Evolutionary conservation across 2,329 filamentous ascomycete species (phyloP), one percentile per base, ranked within the genome.

Genomic region (Byssochlamys sp.): DNA sequence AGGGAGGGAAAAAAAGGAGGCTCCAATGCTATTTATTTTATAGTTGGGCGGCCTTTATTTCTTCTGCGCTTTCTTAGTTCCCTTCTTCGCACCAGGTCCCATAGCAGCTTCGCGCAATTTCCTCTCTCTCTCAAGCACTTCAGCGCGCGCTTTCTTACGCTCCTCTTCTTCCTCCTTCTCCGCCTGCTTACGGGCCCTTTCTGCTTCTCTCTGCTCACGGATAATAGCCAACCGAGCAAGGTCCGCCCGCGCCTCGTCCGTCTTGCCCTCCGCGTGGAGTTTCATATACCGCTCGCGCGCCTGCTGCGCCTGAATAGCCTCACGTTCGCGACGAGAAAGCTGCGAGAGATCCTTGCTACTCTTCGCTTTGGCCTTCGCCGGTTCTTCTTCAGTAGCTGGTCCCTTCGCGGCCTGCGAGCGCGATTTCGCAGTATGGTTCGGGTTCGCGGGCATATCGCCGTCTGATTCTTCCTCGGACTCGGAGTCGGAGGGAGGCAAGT

Each of bases 201-300:
- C 92, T 24, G 87, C 86, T 67, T 89, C 91, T 62, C 94, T 84
- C 77, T 90, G 88, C 80, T 96, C 90, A 53, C 86, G 84, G 64
- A 99, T 90, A 59, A 92, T 71, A 72, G 80, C 85, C 68, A 99
- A 77, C 57, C 94, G 84, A 59, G 90, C 92, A 65, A 97, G 70
- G 75, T 99, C 94, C 4, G 89, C 87, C 72, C 90, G 88, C 53
- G 92, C 91, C 80, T 96, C 89, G 60, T 99, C 94, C 51, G 94
- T 97, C 84, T 97, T 97, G 68, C 92, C 92, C 69, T 91, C 88
- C 58, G 91, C 89, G 69, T 96, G 92, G 66, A 96, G 74, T 77
- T 95, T 95, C 79, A 90, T 84, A 70, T 96, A 96, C 64, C 86
- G 83, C 79, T 96, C 91, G 73, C 91, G 91, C 29, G 90, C 90